Percentiles rank a stretch among this genome's conserved stretches.
phyloP scores from a whole-genome alignment of 1,284 basidiomycete species.

The Exsudoporus floridanus region DNA sequence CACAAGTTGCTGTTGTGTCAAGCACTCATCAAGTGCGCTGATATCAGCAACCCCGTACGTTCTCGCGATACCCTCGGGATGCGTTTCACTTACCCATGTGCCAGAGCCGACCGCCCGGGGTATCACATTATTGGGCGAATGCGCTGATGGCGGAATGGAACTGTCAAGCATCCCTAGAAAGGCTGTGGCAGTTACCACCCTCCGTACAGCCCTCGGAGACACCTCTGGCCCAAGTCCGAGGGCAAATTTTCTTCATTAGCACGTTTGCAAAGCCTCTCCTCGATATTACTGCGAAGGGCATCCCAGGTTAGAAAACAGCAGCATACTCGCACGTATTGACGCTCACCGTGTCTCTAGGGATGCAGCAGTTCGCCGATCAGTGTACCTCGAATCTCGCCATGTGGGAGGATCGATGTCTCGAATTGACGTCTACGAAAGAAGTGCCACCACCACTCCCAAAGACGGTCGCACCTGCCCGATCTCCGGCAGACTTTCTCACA shows the following conservation, averaged over 20 bases:
- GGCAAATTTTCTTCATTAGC: slow-evolving; percentile 89
- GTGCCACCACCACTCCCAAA: slow-evolving; percentile 4
- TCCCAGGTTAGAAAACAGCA: slow-evolving; percentile 57
- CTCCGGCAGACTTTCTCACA: slow-evolving; percentile 51
- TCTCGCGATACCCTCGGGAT: slow-evolving; percentile 5
- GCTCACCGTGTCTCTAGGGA: slow-evolving; percentile 48
- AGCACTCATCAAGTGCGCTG: slow-evolving; percentile 91
- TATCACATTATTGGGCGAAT: slow-evolving; percentile 88
- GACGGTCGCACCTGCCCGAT: slow-evolving; percentile 35
- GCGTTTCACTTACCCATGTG: slow-evolving; percentile 14
- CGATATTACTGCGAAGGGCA: slow-evolving; percentile 65
- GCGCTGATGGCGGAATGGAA: slow-evolving; percentile 89
- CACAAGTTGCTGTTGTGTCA: slow-evolving; percentile 81
- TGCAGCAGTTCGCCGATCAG: slow-evolving; percentile 59
- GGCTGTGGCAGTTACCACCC: slow-evolving; percentile 72
- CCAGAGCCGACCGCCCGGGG: slow-evolving; percentile 86
- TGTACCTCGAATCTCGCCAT: slow-evolving; percentile 63
- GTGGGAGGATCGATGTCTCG: slow-evolving; percentile 59
- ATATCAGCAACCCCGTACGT: slow-evolving; percentile 93
- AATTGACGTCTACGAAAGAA: slow-evolving; percentile 35
- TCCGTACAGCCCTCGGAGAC: slow-evolving; percentile 65
- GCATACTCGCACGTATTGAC: background rate
- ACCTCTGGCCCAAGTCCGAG: slow-evolving; percentile 73
- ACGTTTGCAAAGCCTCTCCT: slow-evolving; percentile 83
- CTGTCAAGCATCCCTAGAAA: slow-evolving; percentile 80